Conservation (phyloP, 1,139 yeast species). For the Geotrichum phurueaensis region DNA sequence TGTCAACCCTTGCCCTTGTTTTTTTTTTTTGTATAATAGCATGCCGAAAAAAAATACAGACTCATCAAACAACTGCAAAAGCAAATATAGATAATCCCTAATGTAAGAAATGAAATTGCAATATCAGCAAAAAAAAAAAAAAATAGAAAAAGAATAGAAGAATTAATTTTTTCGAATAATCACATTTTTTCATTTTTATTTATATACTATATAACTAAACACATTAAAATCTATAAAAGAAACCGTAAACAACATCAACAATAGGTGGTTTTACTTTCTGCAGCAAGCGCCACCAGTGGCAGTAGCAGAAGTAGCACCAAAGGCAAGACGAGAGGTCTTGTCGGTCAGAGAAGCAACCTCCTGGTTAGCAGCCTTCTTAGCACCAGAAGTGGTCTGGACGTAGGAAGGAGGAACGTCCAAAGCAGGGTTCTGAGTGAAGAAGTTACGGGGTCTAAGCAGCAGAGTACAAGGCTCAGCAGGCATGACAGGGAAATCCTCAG, state of each 20-base stretch:
- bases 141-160: neutral
- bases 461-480: constrained; percentile 76
- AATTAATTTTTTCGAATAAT: neutral
- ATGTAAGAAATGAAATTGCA: too few species aligned
- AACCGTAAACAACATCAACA: neutral
- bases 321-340: constrained; percentile 41
- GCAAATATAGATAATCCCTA: too few species aligned
- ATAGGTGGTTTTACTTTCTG: constrained; percentile 22
- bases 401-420: constrained; percentile 68
- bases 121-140: too few species aligned
- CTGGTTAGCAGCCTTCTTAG: constrained; percentile 34
- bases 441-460: constrained; percentile 70
- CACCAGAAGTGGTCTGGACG: constrained; percentile 58
- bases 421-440: constrained; percentile 70
- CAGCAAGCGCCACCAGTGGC: constrained; percentile 22
- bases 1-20: neutral
- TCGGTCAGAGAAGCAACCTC: constrained; percentile 50
- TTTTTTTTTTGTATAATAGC: neutral
- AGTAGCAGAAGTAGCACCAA: constrained; percentile 22
- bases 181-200: neutral
- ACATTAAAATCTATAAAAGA: neutral
- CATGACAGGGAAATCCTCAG: constrained; percentile 87
- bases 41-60: neutral
- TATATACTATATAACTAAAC: neutral
- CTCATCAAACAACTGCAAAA: too few species aligned